Base-by-base conservation (phyloP, 164 flowering plant species). In the Piper betle region DNA sequence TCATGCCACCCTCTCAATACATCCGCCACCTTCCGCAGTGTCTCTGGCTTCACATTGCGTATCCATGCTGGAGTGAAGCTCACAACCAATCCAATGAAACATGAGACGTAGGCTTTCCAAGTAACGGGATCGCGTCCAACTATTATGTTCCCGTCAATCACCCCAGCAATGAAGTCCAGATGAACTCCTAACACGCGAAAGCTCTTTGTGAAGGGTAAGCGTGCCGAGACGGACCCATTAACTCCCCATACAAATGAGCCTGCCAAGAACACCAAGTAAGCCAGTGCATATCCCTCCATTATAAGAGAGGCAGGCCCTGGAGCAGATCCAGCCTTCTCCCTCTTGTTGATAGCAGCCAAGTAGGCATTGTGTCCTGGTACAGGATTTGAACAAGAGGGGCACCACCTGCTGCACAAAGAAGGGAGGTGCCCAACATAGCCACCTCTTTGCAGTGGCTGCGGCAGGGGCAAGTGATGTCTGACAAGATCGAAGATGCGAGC, bases 1-100 rank as follows among this genome's bases (percentile, higher is more conserved):
- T 93, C 98, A 58, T 80, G 72, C 94, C 91, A 87, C 52, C 79
- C 83, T 63, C 79, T 83, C 76, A 89, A 70, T 5, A 93, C 96
- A 63, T 67, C 66, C 15, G 87, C 83, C 71, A 92, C 52, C 61
- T 74, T 87, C 80, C 68, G 74, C 62, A 87, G 62, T 0, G 84
- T 80, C 41, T 78, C 82, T 37, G 56, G 68, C 67, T 81, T 82
- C 62, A 86, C 79, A 16, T 82, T 87, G 18, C 37, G 64, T 70
- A 87, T 68, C 98, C 98, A 92, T 4, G 71, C 52, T 0, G 96
- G 96, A 5, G 82, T 76, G 18, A 78, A 80, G 37, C 75, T 69
- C 59, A 89, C 90, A 37, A 86, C 66, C 65, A 89, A 68, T 6
- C 94, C 84, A 37, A 84, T 77, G 17, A 82, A 79, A 55, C 96